phyloP scores from a whole-genome alignment of 2,329 filamentous ascomycete species.

The Xylariaceae sp. region DNA sequence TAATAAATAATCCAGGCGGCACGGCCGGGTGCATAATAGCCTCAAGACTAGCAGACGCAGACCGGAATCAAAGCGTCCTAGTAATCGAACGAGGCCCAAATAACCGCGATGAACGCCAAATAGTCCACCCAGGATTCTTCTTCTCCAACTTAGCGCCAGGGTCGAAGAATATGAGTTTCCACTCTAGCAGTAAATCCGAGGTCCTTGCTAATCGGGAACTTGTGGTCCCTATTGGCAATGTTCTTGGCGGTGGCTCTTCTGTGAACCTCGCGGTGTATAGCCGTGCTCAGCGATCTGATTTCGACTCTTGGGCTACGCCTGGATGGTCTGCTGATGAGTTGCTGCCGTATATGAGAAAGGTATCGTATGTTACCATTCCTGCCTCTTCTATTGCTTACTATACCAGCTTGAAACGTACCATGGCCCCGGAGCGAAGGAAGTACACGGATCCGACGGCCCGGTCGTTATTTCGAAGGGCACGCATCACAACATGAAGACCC shows the following conservation, averaged over 20 bases:
- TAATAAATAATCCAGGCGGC: constrained; percentile 7
- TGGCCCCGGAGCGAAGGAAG: constrained; percentile 39
- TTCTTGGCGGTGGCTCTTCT: constrained; percentile 50
- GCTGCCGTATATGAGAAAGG: constrained; percentile 49
- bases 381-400: not conserved
- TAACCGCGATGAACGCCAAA: not conserved
- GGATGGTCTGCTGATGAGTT: constrained; percentile 34
- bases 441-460: constrained; percentile 53
- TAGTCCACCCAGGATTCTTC: constrained; percentile 45
- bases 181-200: constrained; percentile 34
- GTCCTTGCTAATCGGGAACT: constrained; percentile 43
- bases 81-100: constrained; percentile 17
- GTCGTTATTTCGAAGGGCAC: constrained; percentile 52
- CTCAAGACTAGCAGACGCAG: constrained; percentile 12
- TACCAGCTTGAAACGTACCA: constrained; percentile 53
- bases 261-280: constrained; percentile 45
- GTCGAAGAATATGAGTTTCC: constrained; percentile 44
- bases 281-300: constrained; percentile 33
- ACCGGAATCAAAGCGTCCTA: constrained; percentile 10
- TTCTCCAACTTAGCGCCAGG: constrained; percentile 43
- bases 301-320: constrained; percentile 27
- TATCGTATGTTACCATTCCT: not conserved
- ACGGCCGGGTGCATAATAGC: constrained; percentile 15
- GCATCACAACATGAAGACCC: constrained; percentile 35
- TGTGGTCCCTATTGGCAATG: constrained; percentile 39